A percentile compares a stretch with the other conserved stretches of the same genome.
phyloP scores from a whole-genome alignment of 2,329 filamentous ascomycete species.

The Cadophora luteo-olivacea region DNA sequence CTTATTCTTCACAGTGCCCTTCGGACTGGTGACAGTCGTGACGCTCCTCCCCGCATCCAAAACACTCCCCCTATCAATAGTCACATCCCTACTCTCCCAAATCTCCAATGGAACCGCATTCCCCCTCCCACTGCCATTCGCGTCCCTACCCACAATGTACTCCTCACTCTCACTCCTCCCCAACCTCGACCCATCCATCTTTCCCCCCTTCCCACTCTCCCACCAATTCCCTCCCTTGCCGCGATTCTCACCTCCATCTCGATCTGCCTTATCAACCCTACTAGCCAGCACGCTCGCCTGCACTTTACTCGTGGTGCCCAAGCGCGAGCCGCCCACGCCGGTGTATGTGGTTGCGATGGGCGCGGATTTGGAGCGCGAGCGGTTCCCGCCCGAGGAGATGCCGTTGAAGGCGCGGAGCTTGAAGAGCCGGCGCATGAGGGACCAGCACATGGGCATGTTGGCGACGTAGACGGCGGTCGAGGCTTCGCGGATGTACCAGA shows the following conservation, averaged over 20 bases:
- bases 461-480: slow-evolving; percentile 58
- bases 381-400: slow-evolving; percentile 21
- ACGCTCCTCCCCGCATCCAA: neutral
- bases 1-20: neutral
- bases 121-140: slow-evolving; percentile 1
- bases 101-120: slow-evolving; percentile 34
- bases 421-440: slow-evolving; percentile 54
- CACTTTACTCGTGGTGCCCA: neutral
- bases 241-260: neutral
- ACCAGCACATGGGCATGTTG: slow-evolving; percentile 61
- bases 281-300: neutral
- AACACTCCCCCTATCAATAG: slow-evolving; percentile 33
- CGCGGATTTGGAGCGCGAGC: slow-evolving; percentile 24
- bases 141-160: slow-evolving; percentile 26
- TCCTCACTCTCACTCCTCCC: slow-evolving; percentile 36
- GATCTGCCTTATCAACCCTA: slow-evolving; percentile 11
- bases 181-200: slow-evolving; percentile 14
- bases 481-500: slow-evolving; percentile 62
- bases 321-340: neutral
- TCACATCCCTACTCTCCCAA: slow-evolving; percentile 36
- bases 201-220: slow-evolving; percentile 24
- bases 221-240: slow-evolving; percentile 28
- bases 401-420: slow-evolving; percentile 38
- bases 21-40: neutral
- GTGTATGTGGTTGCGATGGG: slow-evolving; percentile 27